Evolutionary conservation across 495 filamentous ascomycete genomes (phyloP).

Genomic region (Tetracladium setigerum): DNA sequence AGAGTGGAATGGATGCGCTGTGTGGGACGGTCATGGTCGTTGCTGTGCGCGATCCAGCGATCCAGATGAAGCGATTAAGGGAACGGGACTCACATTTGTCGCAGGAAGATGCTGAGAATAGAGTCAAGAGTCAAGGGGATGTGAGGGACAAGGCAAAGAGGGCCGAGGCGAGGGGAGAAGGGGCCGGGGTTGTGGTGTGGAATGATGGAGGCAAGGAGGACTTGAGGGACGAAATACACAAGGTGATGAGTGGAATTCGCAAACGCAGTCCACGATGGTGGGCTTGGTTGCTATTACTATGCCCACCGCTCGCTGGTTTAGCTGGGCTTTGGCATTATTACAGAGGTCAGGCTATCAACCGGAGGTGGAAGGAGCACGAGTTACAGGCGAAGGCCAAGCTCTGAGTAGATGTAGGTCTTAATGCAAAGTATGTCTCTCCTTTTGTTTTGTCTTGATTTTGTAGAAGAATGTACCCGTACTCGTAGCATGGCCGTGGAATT

Average conservation of each 20-base stretch:
- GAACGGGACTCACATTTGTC: conserved; percentile 65
- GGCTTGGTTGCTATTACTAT: conserved; percentile 62
- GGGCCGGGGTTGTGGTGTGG: conserved; percentile 69
- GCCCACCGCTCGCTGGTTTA: conserved; percentile 61
- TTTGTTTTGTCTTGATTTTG: too few relatives aligned
- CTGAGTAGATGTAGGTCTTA: conserved; percentile 23
- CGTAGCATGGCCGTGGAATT: neutral
- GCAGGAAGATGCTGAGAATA: conserved; percentile 69
- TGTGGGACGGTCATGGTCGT: conserved; percentile 84
- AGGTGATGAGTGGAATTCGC: conserved; percentile 53
- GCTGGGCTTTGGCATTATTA: conserved; percentile 59
- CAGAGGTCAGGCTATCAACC: conserved; percentile 58
- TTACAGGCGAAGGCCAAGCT: conserved; percentile 61
- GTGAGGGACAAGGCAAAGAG: conserved; percentile 71
- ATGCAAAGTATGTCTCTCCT: too few relatives aligned
- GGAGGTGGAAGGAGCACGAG: conserved; percentile 60
- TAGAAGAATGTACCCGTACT: neutral
- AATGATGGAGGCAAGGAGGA: conserved; percentile 73
- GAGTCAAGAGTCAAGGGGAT: conserved; percentile 78
- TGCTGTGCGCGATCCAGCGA: conserved; percentile 59
- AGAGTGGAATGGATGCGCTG: conserved; percentile 68
- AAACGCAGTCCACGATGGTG: conserved; percentile 68
- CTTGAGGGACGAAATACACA: conserved; percentile 53
- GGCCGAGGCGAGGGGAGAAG: conserved; percentile 53
- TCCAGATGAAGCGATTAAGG: conserved; percentile 73